These are phyloP conservation scores for Aspergillus amoenus DNA, from an alignment of 2,329 filamentous ascomycete species.

Conservation along the genomic window DNA sequence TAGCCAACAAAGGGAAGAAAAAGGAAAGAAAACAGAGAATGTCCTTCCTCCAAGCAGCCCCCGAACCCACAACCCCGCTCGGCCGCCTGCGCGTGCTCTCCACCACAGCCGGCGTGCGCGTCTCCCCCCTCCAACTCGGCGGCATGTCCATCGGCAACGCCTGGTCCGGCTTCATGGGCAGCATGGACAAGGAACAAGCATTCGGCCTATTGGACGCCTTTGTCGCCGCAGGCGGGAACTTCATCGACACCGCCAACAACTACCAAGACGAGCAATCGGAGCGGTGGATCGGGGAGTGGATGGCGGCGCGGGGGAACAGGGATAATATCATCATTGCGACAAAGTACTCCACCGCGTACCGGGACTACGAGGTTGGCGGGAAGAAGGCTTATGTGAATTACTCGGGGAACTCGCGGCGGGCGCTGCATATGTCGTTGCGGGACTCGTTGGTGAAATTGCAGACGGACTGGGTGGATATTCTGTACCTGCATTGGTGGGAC, in stretches of 20 bases:
- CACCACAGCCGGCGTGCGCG: slow-evolving; percentile 62
- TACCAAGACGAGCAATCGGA: slow-evolving; percentile 67
- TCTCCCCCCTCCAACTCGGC: slow-evolving; percentile 57
- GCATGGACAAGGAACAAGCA: slow-evolving; percentile 61
- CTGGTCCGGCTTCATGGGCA: slow-evolving; percentile 58
- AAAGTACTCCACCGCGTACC: slow-evolving; percentile 64
- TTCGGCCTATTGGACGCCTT: slow-evolving; percentile 69
- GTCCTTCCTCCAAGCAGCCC: background rate
- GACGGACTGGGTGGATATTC: slow-evolving; percentile 55
- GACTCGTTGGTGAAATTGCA: slow-evolving; percentile 49
- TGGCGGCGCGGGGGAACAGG: slow-evolving; percentile 60
- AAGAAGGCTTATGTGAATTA: slow-evolving; percentile 18
- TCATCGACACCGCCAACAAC: slow-evolving; percentile 70
- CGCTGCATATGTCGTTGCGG: slow-evolving; percentile 43
- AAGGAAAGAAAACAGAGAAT: too few species aligned
- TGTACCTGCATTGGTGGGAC: slow-evolving; percentile 59
- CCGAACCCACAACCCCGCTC: slow-evolving; percentile 58
- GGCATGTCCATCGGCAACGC: slow-evolving; percentile 39
- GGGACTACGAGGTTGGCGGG: slow-evolving; percentile 33
- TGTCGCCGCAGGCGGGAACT: slow-evolving; percentile 66
- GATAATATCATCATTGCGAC: slow-evolving; percentile 52
- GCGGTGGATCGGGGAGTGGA: slow-evolving; percentile 69
- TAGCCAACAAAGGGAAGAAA: too few species aligned
- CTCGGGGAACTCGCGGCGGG: slow-evolving; percentile 45
- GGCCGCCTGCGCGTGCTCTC: slow-evolving; percentile 66